Base-by-base conservation (phyloP, 495 filamentous ascomycete species). In the Penicillium bovifimosum region DNA sequence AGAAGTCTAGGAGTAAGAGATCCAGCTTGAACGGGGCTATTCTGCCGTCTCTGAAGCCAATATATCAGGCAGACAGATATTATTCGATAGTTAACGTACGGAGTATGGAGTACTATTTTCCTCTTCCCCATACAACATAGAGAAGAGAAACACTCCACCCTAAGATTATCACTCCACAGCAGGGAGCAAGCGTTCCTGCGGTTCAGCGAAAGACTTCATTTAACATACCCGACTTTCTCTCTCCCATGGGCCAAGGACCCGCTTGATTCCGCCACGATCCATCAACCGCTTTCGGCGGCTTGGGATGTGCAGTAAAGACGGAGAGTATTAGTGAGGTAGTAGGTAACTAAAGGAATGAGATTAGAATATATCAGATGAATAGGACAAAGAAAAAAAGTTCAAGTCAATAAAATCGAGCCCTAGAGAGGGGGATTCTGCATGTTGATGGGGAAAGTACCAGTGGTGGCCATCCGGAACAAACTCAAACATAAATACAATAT, bases 261-360 rank as follows among this genome's bases (percentile, higher is more conserved):
- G 55, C 61, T 48, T 16, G 14, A 28, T 38, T 39, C 52, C 54
- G 58, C 60, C 57, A 55, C 53, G 54, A 50, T 56, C 59, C 56
- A 65, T 59, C 65, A 57, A 56, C 63, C 63, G 61, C 63, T 65
- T 66, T 45, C 52, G 62, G 67, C 58, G 60, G 64, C 53, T 24
- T 46, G 52, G 35, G 60, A 60, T 62, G 56, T 40, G 16, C 6
- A 17, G n/a, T 16, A 27, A 14, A 20, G 26, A 31, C 1, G 16
- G 0, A 9, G 24, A 36, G 14, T 16, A 36, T 14, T n/a, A n/a
- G n/a, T n/a, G n/a, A n/a, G n/a, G 34, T 6, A 16, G 29, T 9
- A 31, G 29, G 29, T 31, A 55, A n/a, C n/a, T n/a, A n/a, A 50
- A 33, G 32, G 40, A 18, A 41, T 14, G 14, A 4, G 10, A 16